Conservation (phyloP, 257 asterid genomes). For the Mitragyna speciosa region DNA sequence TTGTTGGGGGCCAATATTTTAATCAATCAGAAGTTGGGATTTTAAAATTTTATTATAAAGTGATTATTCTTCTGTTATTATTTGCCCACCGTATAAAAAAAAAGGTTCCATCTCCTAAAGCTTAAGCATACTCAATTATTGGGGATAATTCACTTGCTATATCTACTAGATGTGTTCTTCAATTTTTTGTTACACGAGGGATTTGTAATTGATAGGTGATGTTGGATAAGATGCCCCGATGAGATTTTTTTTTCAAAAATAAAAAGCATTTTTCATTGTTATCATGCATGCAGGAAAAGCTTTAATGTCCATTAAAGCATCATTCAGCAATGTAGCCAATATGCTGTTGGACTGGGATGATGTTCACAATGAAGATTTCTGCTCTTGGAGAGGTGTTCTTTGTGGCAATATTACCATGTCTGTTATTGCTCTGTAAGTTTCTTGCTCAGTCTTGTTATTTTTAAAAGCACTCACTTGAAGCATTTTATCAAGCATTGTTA, state of each 20-base stretch:
- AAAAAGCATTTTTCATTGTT: not conserved
- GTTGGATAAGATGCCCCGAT: not conserved
- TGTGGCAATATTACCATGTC: constrained; percentile 74
- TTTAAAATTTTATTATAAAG: not conserved
- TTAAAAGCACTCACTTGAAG: not conserved
- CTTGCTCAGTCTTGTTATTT: not conserved
- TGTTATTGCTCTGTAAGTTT: constrained; percentile 81
- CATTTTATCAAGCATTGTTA: not conserved
- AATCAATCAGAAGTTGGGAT: not conserved
- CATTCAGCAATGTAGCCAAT: constrained; percentile 84
- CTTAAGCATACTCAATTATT: not conserved
- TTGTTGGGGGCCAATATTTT: not conserved
- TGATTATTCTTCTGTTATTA: not conserved
- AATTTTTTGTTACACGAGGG: not conserved
- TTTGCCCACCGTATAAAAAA: not conserved
- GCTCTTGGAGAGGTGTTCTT: constrained; percentile 87
- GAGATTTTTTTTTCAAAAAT: not conserved
- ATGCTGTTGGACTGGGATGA: constrained; percentile 86
- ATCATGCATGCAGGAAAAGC: constrained; percentile 57
- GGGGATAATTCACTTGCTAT: not conserved
- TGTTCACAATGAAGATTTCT: constrained; percentile 67
- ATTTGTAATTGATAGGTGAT: not conserved
- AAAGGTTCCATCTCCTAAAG: not conserved
- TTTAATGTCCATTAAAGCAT: constrained; percentile 75
- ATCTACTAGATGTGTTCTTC: too few relatives aligned